Base-by-base conservation (phyloP, 2,329 filamentous ascomycete species). In the Aureobasidium subglaciale region DNA sequence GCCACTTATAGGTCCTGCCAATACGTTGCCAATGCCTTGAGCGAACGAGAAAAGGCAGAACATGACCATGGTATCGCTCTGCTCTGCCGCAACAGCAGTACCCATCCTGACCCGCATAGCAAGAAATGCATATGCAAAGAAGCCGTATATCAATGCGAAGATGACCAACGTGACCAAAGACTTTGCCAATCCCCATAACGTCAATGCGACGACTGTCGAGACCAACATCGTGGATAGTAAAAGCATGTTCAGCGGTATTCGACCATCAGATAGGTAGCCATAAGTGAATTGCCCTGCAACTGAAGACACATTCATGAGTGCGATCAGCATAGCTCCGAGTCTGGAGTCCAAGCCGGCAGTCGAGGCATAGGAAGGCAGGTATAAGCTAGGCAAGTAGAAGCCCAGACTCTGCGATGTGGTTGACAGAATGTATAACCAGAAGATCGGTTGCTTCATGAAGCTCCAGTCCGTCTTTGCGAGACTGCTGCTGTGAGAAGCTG, bases 111-210 rank as follows among this genome's bases (percentile, higher is more conserved):
- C 63, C 60, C 63, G 63, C 20, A 63, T 37, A 2, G 63, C 64
- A 1, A 70, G 73, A 54, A 70, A 76, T 2, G 72, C 72, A 0
- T 72, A 71, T 0, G 70, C 74, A 37, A 75, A 76, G 37, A 76
- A 65, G 4, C 75, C 75, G 56, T 77, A 77, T 0, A 71, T 57
- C 4, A 76, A 50, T 1, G 67, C 65, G 50, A 77, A 78, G 1
- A 73, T 59, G 20, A 67, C 63, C 8, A 81, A 63, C 0, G 65
- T 57, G 0, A 63, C 60, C 59, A 70, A 9, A 55, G 66, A 68
- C 2, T 67, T 65, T 0, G 75, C 69, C 15, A 78, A 63, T 0
- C 77, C 77, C 77, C 78, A 80, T 25, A 74, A 56, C 0, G 75
- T 61, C 54, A 78, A 76, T 0, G 73, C 65, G 0, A 73, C 70